phyloP scores from a whole-genome alignment of 441 rosid species.

The Corymbia calophylla region DNA sequence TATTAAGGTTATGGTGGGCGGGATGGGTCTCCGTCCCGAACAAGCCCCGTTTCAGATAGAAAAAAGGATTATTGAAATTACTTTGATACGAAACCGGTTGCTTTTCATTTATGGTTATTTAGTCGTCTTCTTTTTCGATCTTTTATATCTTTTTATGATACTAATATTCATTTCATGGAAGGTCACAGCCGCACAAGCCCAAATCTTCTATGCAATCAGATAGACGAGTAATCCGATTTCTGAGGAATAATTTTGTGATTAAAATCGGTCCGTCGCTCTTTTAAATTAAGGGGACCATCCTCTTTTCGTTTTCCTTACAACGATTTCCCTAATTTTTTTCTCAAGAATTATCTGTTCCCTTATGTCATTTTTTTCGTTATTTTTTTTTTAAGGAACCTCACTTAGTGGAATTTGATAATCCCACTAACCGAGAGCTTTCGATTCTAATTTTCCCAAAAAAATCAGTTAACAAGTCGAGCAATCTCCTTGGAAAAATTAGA shows the following conservation, averaged over 20 bases:
- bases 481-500: no score
- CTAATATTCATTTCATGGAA: not conserved
- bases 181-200: not conserved
- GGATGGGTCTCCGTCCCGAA: not conserved
- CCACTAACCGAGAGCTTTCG: not conserved
- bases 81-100: fast-evolving
- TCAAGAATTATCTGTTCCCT: not conserved
- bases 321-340: not conserved
- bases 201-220: not conserved
- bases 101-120: not conserved
- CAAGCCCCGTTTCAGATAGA: not conserved
- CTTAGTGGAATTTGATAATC: not conserved
- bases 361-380: no score
- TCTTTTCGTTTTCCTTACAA: not conserved
- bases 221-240: no score
- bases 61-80: not conserved
- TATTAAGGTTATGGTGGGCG: not conserved
- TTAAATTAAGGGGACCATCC: not conserved
- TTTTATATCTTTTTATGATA: no score
- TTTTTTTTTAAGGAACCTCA: not conserved
- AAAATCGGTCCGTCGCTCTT: not conserved
- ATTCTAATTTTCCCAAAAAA: not conserved
- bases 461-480: no score
- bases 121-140: not conserved
- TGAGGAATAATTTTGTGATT: no score